These are phyloP conservation scores for Lagenaria siceraria DNA, from an alignment of 306 rosid genomes.

Conservation along the genomic window DNA sequence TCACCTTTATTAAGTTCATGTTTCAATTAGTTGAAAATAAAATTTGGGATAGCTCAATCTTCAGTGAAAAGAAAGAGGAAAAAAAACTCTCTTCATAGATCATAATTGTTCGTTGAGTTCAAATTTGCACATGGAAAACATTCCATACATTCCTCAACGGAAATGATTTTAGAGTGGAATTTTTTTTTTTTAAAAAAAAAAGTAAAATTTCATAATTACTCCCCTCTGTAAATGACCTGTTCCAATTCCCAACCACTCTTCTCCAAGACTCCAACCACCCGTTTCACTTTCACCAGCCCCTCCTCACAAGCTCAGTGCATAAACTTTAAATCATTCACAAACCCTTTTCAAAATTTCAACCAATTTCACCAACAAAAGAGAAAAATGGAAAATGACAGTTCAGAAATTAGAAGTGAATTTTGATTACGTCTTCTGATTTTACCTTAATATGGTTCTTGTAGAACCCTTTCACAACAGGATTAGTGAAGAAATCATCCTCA, in stretches of 20 bases:
- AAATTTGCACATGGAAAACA: background rate
- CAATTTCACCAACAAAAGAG: background rate
- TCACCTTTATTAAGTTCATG: background rate
- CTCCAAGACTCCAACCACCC: background rate
- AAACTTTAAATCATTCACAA: background rate
- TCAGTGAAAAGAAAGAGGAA: background rate
- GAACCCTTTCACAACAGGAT: slow-evolving; percentile 45
- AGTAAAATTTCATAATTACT: background rate
- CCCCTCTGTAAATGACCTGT: background rate
- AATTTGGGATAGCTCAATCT: background rate
- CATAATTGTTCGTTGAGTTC: too few relatives aligned
- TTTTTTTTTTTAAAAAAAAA: too few relatives aligned
- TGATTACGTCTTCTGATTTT: background rate
- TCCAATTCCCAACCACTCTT: background rate
- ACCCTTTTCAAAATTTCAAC: background rate
- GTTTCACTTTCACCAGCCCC: background rate
- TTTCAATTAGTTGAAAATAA: background rate
- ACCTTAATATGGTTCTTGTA: slow-evolving; percentile 86
- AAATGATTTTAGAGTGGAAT: background rate
- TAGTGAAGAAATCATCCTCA: slow-evolving; percentile 77
- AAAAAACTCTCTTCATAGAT: too few relatives aligned
- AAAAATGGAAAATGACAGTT: background rate
- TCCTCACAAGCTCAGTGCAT: background rate
- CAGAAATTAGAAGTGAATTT: background rate
- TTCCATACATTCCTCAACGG: background rate